Percentiles rank a stretch among this genome's conserved stretches.
phyloP scores from a whole-genome alignment of 106 monocot species.

The Hemerocallis citrina region DNA sequence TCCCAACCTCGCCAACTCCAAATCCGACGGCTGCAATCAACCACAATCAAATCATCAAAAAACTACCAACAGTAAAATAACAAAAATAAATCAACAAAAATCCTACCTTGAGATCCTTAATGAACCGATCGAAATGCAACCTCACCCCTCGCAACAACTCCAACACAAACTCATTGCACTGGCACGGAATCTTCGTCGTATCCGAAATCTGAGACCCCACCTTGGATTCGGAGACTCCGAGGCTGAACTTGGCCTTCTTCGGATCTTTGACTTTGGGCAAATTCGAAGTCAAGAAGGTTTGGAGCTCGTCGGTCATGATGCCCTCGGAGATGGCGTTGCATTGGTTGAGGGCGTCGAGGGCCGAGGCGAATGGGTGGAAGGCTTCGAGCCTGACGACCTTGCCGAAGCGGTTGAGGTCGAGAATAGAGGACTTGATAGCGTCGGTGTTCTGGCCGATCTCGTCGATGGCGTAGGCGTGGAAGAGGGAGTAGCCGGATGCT shows the following conservation, averaged over 20 bases:
- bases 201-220: constrained; percentile 72
- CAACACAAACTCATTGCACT: constrained; percentile 62
- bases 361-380: constrained; percentile 74
- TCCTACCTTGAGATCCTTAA: constrained; percentile 68
- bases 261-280: constrained; percentile 58
- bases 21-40: constrained; percentile 45
- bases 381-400: constrained; percentile 62
- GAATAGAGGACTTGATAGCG: constrained; percentile 48
- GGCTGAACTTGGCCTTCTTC: constrained; percentile 66
- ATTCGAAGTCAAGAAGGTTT: constrained; percentile 65
- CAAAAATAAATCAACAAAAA: neutral
- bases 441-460: constrained; percentile 80
- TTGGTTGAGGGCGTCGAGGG: constrained; percentile 79
- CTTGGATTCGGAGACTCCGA: constrained; percentile 76
- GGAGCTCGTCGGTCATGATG: constrained; percentile 68
- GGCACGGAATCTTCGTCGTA: constrained; percentile 65
- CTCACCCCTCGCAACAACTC: constrained; percentile 79
- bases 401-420: constrained; percentile 70
- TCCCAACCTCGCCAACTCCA: constrained; percentile 81
- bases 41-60: neutral
- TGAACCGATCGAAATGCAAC: constrained; percentile 63
- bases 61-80: neutral
- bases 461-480: constrained; percentile 67
- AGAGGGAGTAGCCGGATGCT: constrained; percentile 66
- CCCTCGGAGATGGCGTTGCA: constrained; percentile 90